Conservation (phyloP, 176 grass and related monocot species). For the Miscanthus lutarioriparius region DNA sequence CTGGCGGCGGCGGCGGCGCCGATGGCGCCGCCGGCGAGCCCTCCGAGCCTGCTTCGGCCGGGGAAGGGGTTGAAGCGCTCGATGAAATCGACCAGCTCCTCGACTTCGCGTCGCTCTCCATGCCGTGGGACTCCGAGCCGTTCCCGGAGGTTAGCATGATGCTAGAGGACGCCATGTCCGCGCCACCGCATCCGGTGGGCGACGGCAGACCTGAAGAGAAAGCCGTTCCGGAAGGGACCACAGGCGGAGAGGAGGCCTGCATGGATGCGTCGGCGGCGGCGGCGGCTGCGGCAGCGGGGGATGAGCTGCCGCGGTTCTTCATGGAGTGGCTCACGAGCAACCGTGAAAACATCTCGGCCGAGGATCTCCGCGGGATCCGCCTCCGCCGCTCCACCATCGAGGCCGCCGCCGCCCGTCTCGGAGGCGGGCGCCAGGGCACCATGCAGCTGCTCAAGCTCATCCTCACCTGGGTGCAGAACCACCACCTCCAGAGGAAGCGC, state of each 20-base stretch:
- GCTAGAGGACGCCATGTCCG: slow-evolving; percentile 45
- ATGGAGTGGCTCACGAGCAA: slow-evolving; percentile 95
- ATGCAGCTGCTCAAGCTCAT: slow-evolving; percentile 91
- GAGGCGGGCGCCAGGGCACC: slow-evolving; percentile 57
- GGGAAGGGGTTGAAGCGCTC: slow-evolving; percentile 38
- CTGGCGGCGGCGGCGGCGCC: neutral
- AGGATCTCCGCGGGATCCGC: slow-evolving; percentile 87
- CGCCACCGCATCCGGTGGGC: slow-evolving; percentile 9
- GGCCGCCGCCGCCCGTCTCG: slow-evolving; percentile 66
- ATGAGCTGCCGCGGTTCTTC: slow-evolving; percentile 80
- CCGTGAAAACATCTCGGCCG: slow-evolving; percentile 73
- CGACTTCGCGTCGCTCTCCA: slow-evolving; percentile 57
- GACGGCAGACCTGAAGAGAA: neutral
- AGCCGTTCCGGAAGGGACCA: neutral
- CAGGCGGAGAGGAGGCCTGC: slow-evolving; percentile 33
- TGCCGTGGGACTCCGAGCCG: slow-evolving; percentile 73
- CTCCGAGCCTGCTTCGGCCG: slow-evolving; percentile 14
- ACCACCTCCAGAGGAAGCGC: slow-evolving; percentile 76
- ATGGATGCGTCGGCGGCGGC: neutral
- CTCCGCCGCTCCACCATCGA: slow-evolving; percentile 87
- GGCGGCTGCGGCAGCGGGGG: slow-evolving; percentile 6
- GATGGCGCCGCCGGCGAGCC: neutral
- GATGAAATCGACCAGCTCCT: slow-evolving; percentile 60
- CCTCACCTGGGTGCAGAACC: slow-evolving; percentile 89
- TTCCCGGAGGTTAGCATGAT: slow-evolving; percentile 53